A percentile compares a stretch with the other conserved stretches of the same genome.
Evolutionary conservation across 2,329 filamentous ascomycete species (phyloP).

Genomic region (Neofusicoccum kwambonambiense): DNA sequence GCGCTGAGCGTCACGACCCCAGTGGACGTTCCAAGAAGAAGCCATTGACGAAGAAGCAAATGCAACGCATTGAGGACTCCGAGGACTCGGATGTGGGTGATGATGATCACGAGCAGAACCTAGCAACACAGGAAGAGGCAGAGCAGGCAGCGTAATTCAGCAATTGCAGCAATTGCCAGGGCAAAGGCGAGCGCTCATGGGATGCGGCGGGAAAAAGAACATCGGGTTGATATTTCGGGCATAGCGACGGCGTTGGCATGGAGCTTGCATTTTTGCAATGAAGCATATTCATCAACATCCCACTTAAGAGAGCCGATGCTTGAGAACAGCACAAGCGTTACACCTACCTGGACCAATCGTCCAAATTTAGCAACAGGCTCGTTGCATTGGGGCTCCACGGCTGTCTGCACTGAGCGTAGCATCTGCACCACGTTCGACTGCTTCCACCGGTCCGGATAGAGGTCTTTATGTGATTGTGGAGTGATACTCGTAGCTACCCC

Average conservation of each 20-base stretch:
- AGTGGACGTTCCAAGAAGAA: slow-evolving; percentile 40
- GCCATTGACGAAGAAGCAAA: slow-evolving; percentile 28
- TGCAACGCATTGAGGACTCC: slow-evolving; percentile 19
- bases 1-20: slow-evolving; percentile 47
- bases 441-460: too few relatives aligned
- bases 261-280: too few relatives aligned
- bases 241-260: slow-evolving; percentile 16
- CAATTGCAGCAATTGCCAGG: background rate
- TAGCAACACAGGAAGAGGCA: background rate
- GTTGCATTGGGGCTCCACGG: too few relatives aligned
- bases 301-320: background rate
- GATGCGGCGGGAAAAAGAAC: background rate
- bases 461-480: background rate
- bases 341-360: too few relatives aligned
- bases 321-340: background rate
- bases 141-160: background rate
- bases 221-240: background rate
- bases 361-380: background rate
- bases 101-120: background rate
- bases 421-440: background rate
- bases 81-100: slow-evolving; percentile 14
- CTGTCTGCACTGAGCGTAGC: background rate
- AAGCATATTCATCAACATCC: background rate
- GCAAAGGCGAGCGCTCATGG: background rate
- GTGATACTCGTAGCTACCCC: background rate